Conservation (phyloP, 352 stramenopile genomes). For the Phytophthora macrochlamydospora region DNA sequence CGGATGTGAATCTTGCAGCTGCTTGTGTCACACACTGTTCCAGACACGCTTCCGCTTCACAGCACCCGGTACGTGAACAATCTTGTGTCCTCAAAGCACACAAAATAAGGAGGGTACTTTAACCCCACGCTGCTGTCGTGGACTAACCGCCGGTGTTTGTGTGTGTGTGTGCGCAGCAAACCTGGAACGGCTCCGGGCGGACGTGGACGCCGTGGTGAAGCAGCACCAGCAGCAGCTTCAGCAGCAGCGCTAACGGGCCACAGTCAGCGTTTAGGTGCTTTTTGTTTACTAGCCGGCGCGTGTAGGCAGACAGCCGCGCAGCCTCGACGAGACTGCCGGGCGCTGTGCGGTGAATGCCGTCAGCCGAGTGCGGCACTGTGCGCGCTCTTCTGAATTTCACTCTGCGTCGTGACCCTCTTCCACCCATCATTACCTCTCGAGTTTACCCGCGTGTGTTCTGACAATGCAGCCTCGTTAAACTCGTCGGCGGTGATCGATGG, state of each 20-base stretch:
- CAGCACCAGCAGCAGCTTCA: conserved; percentile 47
- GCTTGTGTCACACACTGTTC: conserved; percentile 87
- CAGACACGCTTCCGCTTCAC: conserved; percentile 82
- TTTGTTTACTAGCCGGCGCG: conserved; percentile 19
- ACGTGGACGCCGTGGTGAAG: conserved; percentile 50
- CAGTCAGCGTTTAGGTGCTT: neutral
- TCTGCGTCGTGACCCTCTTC: neutral
- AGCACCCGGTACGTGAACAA: conserved; percentile 61
- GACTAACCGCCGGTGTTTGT: conserved; percentile 13
- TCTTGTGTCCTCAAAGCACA: neutral
- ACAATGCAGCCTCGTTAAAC: too few relatives aligned
- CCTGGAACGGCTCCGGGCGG: conserved; percentile 41
- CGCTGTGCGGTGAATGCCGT: too few relatives aligned
- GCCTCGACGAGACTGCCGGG: too few relatives aligned
- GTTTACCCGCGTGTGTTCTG: neutral
- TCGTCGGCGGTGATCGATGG: too few relatives aligned
- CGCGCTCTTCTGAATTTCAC: neutral
- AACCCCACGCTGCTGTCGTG: neutral
- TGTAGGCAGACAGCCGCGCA: too few relatives aligned
- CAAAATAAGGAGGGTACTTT: too few relatives aligned
- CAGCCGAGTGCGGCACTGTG: neutral
- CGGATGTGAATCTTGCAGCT: conserved; percentile 82
- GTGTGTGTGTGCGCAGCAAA: conserved; percentile 31
- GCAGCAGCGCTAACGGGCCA: conserved; percentile 26
- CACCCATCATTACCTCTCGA: neutral